A percentile compares a stretch with the other conserved stretches of the same genome.
Evolutionary conservation across 192 early-diverging fungal genomes (phyloP).

Genomic region (Phycomyces nitens): DNA sequence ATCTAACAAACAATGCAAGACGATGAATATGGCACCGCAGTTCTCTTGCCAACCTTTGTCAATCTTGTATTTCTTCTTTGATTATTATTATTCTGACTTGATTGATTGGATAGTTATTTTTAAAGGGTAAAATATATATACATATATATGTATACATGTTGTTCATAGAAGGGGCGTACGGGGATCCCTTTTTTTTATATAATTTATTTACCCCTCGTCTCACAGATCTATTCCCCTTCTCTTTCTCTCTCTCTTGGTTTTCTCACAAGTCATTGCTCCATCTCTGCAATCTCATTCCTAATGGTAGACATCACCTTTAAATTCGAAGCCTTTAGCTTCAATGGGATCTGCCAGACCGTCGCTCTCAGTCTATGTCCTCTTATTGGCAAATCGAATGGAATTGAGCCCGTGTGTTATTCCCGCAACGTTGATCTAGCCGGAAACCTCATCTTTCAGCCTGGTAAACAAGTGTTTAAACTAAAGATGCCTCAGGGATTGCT

Average conservation of each 20-base stretch:
- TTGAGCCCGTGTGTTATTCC: constrained; percentile 91
- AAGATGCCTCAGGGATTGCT: background rate
- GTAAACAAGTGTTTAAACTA: constrained; percentile 27
- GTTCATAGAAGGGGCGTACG: background rate
- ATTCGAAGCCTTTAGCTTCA: constrained; percentile 78
- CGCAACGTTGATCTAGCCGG: constrained; percentile 87
- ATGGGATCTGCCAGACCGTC: constrained; percentile 82
- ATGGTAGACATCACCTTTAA: constrained; percentile 35
- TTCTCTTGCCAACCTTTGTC: too few relatives aligned
- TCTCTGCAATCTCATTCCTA: background rate
- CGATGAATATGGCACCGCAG: too few relatives aligned
- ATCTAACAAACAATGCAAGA: too few relatives aligned
- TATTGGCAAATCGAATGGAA: constrained; percentile 67
- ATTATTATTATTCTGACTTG: background rate
- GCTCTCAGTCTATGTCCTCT: constrained; percentile 88
- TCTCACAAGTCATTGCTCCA: background rate
- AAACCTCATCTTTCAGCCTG: constrained; percentile 89
- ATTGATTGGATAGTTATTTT: constrained; percentile 4
- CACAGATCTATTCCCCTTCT: background rate
- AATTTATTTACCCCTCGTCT: too few relatives aligned
- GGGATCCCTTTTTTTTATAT: too few relatives aligned
- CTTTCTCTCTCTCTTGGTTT: constrained; percentile 1
- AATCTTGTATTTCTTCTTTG: too few relatives aligned
- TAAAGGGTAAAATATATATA: background rate
- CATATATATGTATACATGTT: background rate